These are phyloP conservation scores for Pezicula carpinea DNA, from an alignment of 2,329 filamentous ascomycete species.

Conservation along the genomic window DNA sequence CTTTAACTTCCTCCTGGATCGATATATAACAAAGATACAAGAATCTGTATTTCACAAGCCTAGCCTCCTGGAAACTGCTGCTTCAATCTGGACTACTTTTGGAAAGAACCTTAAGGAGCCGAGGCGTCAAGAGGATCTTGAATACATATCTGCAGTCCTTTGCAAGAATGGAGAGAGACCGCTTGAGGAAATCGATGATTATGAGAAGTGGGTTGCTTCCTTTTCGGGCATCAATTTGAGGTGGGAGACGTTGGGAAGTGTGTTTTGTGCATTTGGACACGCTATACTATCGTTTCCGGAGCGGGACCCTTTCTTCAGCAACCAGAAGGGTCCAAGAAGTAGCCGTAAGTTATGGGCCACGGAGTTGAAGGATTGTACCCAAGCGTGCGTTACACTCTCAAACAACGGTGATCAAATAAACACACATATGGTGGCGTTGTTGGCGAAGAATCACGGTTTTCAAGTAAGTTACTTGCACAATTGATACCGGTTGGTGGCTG, in stretches of 20 bases:
- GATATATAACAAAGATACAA: constrained; percentile 16
- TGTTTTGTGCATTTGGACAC: constrained; percentile 19
- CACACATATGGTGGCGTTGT: constrained; percentile 34
- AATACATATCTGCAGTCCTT: constrained; percentile 19
- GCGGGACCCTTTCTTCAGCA: constrained; percentile 21
- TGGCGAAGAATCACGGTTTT: constrained; percentile 23
- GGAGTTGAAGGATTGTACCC: constrained; percentile 28
- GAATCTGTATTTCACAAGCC: constrained; percentile 14
- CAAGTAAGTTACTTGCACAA: not conserved
- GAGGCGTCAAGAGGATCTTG: constrained; percentile 16
- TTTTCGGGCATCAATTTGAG: constrained; percentile 24
- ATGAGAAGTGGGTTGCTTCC: constrained; percentile 22
- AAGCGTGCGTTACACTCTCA: constrained; percentile 32
- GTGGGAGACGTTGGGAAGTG: constrained; percentile 27
- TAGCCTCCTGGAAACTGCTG: constrained; percentile 10
- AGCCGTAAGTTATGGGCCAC: constrained; percentile 21
- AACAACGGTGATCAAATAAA: constrained; percentile 32
- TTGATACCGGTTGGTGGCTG: not conserved
- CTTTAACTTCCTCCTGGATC: constrained; percentile 21
- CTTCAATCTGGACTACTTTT: constrained; percentile 22
- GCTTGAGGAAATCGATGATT: constrained; percentile 22
- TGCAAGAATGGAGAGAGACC: constrained; percentile 25
- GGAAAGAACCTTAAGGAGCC: constrained; percentile 17
- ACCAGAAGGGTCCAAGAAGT: constrained; percentile 19
- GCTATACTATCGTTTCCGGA: constrained; percentile 16